Evolutionary conservation across 129 eudicot species (phyloP), one percentile per base, ranked within the genome.

Genomic region (Chrysanthemum makinoi): DNA sequence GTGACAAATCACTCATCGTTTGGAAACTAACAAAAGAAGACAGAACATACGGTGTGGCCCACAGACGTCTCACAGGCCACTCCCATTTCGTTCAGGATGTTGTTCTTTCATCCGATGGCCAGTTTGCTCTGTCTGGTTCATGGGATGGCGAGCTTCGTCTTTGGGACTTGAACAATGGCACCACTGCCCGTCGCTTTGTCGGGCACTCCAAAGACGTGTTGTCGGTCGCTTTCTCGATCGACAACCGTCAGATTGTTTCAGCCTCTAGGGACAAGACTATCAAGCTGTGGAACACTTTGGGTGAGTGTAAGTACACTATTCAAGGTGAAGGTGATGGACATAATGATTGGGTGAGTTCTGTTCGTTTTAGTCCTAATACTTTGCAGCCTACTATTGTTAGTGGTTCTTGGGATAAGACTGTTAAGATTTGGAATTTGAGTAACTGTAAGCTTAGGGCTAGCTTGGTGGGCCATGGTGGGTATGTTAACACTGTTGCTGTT

Each of bases 91-190:
- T 90, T 0, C 87, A 90, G 43, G 96, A 90, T 69, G 96, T 90
- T 2, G 91, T 85, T 17, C 85, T 90, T 33, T 90, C 96, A 49
- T 90, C 96, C 59, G 96, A 90, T 75, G 95, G 89, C n/a, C 88
- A 84, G 66, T 90, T 87, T 70, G 96, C 89, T 2, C 76, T 90
- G 10, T 90, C 95, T 49, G 96, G 96, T 2, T 80, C 87, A 26
- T 87, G 96, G 95, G 96, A 90, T 79, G 83, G 87, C 10, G 91
- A 87, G 76, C 95, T 90, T 60, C 87, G 94, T 16, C 93, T 89
- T 2, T 87, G 96, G 94, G 96, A 89, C 24, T 83, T 84, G 2
- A 75, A 80, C 51, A 73, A 85, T 54, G 90, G 94, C n/a, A 76
- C 76, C 74, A 84, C 94, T 33, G 87, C 94, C 9, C 94, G 94